phyloP scores from a whole-genome alignment of 495 filamentous ascomycete genomes.

The Parachaetomium inaequale region DNA sequence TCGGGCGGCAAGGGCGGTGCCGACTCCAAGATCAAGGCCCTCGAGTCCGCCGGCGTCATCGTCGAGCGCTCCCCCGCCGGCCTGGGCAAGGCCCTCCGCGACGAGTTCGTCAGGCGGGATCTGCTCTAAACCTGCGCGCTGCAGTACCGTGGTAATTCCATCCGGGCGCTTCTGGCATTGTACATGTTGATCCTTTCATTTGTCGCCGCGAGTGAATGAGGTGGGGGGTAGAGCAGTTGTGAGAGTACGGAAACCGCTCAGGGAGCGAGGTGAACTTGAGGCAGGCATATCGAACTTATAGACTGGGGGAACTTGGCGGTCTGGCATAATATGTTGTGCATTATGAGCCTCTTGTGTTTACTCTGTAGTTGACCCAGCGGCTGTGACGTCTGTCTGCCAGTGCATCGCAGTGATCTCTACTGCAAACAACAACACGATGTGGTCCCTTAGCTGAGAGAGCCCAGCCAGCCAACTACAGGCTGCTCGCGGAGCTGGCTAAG shows the following conservation, averaged over 20 bases:
- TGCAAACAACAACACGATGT: too few relatives aligned
- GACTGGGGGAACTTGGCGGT: conserved; percentile 32
- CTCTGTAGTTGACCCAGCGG: background rate
- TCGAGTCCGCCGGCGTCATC: conserved; percentile 89
- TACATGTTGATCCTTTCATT: conserved; percentile 22
- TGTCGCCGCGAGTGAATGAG: conserved; percentile 5
- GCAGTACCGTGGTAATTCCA: background rate
- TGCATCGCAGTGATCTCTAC: background rate
- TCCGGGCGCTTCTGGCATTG: conserved; percentile 15
- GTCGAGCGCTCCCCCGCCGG: conserved; percentile 92
- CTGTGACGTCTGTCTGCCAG: background rate
- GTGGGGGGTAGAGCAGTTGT: background rate
- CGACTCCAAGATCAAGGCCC: conserved; percentile 92
- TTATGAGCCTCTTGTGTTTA: background rate
- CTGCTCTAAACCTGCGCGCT: conserved; percentile 60
- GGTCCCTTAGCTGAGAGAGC: background rate
- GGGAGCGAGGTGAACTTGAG: background rate
- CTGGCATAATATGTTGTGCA: conserved; percentile 26
- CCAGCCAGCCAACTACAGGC: background rate
- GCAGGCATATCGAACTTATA: conserved; percentile 18
- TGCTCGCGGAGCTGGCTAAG: background rate
- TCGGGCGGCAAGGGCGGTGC: conserved; percentile 96
- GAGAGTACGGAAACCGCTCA: background rate
- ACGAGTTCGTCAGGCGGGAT: conserved; percentile 94
- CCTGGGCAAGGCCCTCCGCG: conserved; percentile 87